Base-by-base conservation (phyloP, 257 asterid genomes). In the Fraxinus americana region DNA sequence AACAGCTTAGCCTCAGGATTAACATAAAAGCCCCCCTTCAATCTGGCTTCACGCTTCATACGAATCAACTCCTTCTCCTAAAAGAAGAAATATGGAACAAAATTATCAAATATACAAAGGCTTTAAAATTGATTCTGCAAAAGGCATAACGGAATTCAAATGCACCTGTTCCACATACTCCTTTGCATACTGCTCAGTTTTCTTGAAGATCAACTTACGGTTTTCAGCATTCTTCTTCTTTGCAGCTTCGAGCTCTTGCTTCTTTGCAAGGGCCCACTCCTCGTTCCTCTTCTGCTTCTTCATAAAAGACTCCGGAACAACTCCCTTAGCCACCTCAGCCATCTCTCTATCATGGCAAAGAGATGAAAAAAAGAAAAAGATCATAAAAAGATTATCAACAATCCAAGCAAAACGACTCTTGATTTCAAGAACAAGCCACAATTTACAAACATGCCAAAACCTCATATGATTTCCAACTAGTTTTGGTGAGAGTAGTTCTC, bases 1-100 rank as follows among this genome's bases (percentile, higher is more conserved):
- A 87, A 38, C 48, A 89, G 86, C 61, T 87, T 89, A 1, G 92
- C 86, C 72, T 89, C 94, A 1, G 91, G 89, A 36, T 83, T 79
- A 45, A 87, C 93, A 75, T 87, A 89, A 79, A 89, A 89, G 7
- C 93, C 93, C 21, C 93, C 90, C 74, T 89, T 87, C 89, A 89
- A 83, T 54, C 94, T 80, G 0, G 94, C 92, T 67, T 89, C 92
- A 1, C 92, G 94, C 81, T 89, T 89, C 87, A 89, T 74, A 14
- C 66, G 43, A 43, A 87, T 80, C 80, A 89, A 79, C 77, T 89
- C 92, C 77, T 73, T 87, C 54, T 78, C 90, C 92, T 87, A 35
- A 59, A 75, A 36, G 70, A 70, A 61, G 25, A 83, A 48, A 66
- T 14, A n/a, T 14, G 21, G 7, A 70, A 4, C 25, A 13, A 29